Base-by-base conservation (phyloP, 345 rosid genomes). In the Camelina neglecta region DNA sequence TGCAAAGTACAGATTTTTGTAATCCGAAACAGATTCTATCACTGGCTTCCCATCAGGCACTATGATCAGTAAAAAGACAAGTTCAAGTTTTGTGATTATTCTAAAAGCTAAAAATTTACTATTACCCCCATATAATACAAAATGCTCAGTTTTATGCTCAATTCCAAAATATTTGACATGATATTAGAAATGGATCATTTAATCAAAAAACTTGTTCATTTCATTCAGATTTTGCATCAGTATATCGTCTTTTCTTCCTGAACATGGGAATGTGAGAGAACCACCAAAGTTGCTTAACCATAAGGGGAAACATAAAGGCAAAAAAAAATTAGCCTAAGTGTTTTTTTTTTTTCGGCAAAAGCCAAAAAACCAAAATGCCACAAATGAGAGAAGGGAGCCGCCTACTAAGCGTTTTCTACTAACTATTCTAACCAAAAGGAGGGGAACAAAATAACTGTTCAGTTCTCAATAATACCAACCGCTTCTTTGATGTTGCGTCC, bases 401-500 rank as follows among this genome's bases (percentile, higher is more conserved):
- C 18, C 67, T 59, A 36, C 26, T 18, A 38, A 75, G 24, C 20
- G 60, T 66, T 48, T 66, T 16, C 73, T 26, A 15, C 67, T 5
- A 50, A 58, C 60, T 66, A 67, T 48, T 58, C 73, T 26, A 48
- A 59, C 73, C 60, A 75, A 67, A 47, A 38, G 31, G 35, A 68
- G 53, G 18, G 60, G 18, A 13, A 59, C 21, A 51, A 13, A 7
- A 7, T 44, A 64, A 5, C 7, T 39, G 56, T 60, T 67, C 54
- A 60, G 47, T 75, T 60, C 62, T 53, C 48, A 61, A 29, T 42
- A 16, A 42, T 53, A 42, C 75, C 50, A 65, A 77, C 23, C 49
- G 72, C 72, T 51, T 58, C 72, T 59, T 31, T 51, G 49, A 60
- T 65, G 73, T 50, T 65, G 73, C 81, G 50, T 65, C 69, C 16